phyloP scores from a whole-genome alignment of 2,329 filamentous ascomycete genomes.

The Pseudogymnoascus sp. region DNA sequence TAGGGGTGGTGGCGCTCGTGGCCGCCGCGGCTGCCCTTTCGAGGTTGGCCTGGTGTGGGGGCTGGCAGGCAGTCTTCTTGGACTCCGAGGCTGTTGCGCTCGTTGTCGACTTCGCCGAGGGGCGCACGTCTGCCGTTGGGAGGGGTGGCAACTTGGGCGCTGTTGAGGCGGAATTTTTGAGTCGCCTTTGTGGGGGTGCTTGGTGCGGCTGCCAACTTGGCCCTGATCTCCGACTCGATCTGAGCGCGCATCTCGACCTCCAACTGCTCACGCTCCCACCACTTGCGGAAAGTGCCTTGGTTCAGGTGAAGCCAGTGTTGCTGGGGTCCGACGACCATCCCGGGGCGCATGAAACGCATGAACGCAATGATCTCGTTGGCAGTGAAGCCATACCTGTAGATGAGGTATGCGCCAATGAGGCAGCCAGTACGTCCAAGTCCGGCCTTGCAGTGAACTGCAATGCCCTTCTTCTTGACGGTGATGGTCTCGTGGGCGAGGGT shows the following conservation, averaged over 20 bases:
- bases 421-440: constrained; percentile 92
- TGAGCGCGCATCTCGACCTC: constrained; percentile 61
- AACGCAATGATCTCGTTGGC: constrained; percentile 96
- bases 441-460: constrained; percentile 97
- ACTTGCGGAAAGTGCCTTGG: constrained; percentile 94
- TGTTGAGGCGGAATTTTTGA: constrained; percentile 52
- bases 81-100: constrained; percentile 56
- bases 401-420: constrained; percentile 92
- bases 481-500: constrained; percentile 92
- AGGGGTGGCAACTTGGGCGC: constrained; percentile 70
- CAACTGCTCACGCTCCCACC: constrained; percentile 70
- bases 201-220: constrained; percentile 30
- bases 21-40: constrained; percentile 75
- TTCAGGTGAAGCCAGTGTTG: constrained; percentile 99
- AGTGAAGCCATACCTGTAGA: constrained; percentile 94
- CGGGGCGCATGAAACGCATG: constrained; percentile 98
- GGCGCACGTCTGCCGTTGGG: constrained; percentile 76
- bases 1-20: constrained; percentile 63
- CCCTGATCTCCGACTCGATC: constrained; percentile 53
- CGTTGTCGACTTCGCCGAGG: constrained; percentile 88
- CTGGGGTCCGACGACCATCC: constrained; percentile 97
- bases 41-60: constrained; percentile 88
- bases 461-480: constrained; percentile 78
- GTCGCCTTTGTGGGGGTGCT: constrained; percentile 54
- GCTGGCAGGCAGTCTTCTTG: constrained; percentile 89